Evolutionary conservation across 1,284 basidiomycete genomes (phyloP), one percentile per base, ranked within the genome.

Genomic region (Ceratobasidium theobromae): DNA sequence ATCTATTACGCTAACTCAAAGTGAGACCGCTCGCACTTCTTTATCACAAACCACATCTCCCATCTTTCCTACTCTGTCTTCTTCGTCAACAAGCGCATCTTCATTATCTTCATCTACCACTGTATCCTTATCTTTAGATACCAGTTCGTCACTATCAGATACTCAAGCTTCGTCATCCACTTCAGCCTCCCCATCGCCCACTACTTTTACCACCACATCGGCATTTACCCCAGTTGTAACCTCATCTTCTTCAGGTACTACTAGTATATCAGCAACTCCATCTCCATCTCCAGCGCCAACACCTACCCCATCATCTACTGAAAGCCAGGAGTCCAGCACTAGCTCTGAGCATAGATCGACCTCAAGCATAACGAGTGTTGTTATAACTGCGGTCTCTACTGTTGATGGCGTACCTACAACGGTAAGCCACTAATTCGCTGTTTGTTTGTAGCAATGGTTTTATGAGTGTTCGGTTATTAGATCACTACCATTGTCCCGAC

Each of bases 401-500:
- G 46, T 64, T 35, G 49, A 43, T 52, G 60, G 60, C 9, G 35
- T 40, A 32, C 48, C 40, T 18, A 52, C 60, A 25, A 52, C 48
- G 21, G 60, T 43, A 33, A 52, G 60, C 18, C 18, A 45, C 9
- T 21, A 21, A 16, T 43, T 5, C n/a, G 8, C 38, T 18, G 32
- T 25, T 30, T 58, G 16, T 16, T 28, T 30, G 3, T 41, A 16
- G n/a, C 28, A 43, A 14, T 9, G 33, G 30, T 27, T 25, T 52
- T 38, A 43, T 30, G 9, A 21, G 18, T 21, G 6, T 11, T n/a
- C 23, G 52, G 60, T 64, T n/a, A n/a, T n/a, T n/a, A n/a, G n/a
- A n/a, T 52, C 27, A 64, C 60, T 12, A 52, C 60, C 3, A 38
- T 64, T 25, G 60, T 64, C 12, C 60, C 60, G 16, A 64, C 60